These are phyloP conservation scores for Miscanthus lutarioriparius DNA, from an alignment of 176 grass and related monocot genomes.

Conservation along the genomic window DNA sequence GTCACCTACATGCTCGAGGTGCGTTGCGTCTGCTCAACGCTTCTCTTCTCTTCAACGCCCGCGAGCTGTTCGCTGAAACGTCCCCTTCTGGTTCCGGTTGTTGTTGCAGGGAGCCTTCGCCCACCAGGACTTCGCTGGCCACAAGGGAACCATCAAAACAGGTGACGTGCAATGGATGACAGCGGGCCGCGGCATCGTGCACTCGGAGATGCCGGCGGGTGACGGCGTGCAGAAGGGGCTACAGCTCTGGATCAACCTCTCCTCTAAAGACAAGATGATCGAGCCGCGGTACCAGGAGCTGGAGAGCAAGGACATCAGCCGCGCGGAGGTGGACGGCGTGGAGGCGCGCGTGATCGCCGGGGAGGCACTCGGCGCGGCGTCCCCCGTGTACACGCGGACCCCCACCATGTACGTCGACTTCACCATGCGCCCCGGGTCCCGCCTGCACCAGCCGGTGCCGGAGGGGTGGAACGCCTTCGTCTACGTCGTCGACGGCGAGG, in stretches of 20 bases:
- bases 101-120: constrained; percentile 61
- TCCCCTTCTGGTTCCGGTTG: neutral
- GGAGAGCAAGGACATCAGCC: constrained; percentile 73
- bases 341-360: constrained; percentile 76
- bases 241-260: constrained; percentile 92
- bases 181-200: constrained; percentile 71
- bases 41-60: neutral
- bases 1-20: constrained; percentile 96
- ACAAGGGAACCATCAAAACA: constrained; percentile 69
- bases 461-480: constrained; percentile 80
- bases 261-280: constrained; percentile 91
- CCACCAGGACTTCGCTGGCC: constrained; percentile 84
- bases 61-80: constrained; percentile 51
- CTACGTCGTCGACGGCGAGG: constrained; percentile 84
- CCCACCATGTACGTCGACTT: constrained; percentile 89
- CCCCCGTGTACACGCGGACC: constrained; percentile 77
- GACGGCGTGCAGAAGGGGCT: constrained; percentile 70
- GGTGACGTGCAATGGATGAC: constrained; percentile 96
- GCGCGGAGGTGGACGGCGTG: constrained; percentile 61
- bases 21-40: neutral
- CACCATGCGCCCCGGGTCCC: constrained; percentile 60
- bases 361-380: constrained; percentile 75
- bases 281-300: constrained; percentile 88
- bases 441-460: constrained; percentile 54
- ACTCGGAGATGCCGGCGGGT: constrained; percentile 75